phyloP scores from a whole-genome alignment of 805 yeast species.

The Lipomyces spencermartinsiae region DNA sequence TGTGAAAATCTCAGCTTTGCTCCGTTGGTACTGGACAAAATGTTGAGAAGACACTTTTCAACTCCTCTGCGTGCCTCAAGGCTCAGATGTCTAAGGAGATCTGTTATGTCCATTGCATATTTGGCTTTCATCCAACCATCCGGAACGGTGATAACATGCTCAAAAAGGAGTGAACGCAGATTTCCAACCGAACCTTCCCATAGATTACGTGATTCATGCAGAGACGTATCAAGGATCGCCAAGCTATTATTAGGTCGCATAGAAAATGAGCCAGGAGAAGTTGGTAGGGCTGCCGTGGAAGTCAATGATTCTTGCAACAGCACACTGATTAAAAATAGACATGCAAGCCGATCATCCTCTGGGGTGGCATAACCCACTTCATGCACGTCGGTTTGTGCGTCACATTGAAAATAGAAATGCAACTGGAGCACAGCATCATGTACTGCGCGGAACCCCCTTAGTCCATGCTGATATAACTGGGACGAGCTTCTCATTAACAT shows the following conservation, averaged over 20 bases:
- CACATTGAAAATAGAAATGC: neutral
- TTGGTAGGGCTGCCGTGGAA: neutral
- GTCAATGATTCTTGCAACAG: neutral
- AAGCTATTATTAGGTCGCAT: neutral
- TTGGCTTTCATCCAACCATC: neutral
- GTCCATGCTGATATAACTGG: neutral
- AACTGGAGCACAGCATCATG: neutral
- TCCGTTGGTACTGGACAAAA: neutral
- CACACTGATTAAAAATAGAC: neutral
- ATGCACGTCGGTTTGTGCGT: neutral
- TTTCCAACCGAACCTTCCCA: neutral
- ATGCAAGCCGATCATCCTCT: neutral
- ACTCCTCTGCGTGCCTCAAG: neutral
- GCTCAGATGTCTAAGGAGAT: neutral
- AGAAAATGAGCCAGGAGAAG: neutral
- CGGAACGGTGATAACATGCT: neutral
- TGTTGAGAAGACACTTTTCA: constrained; percentile 1
- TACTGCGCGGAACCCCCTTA: neutral
- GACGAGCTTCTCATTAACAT: neutral
- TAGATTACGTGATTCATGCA: neutral
- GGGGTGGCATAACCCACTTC: neutral
- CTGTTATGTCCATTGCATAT: neutral
- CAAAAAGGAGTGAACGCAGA: neutral
- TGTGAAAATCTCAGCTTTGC: neutral
- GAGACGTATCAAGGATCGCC: neutral